Evolutionary conservation across 202 grass and related monocot genomes (phyloP).

Genomic region (Setaria italica): DNA sequence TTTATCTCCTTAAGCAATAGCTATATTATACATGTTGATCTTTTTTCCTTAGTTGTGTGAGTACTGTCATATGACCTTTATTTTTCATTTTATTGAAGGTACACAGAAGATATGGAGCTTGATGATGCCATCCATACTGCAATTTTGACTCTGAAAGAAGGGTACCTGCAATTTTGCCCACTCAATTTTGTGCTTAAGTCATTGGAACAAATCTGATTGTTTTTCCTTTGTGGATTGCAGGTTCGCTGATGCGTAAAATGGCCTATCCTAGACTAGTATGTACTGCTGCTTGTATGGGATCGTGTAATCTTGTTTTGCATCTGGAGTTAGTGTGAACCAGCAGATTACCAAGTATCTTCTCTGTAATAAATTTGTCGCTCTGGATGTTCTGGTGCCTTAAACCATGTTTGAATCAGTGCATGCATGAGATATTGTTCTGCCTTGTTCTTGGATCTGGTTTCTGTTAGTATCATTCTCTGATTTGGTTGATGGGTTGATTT

Average conservation of each 20-base stretch:
- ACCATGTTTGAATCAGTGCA: background rate
- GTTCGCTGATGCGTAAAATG: conserved; percentile 69
- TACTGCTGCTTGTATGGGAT: conserved; percentile 18
- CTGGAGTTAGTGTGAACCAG: conserved; percentile 43
- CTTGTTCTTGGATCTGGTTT: background rate
- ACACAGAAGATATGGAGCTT: conserved; percentile 98
- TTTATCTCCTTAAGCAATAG: background rate
- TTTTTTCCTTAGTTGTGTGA: background rate
- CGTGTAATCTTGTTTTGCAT: conserved; percentile 50
- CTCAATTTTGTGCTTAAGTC: background rate
- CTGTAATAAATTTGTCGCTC: conserved; percentile 62
- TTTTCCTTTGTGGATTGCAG: conserved; percentile 43
- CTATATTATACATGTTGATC: background rate
- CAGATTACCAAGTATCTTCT: conserved; percentile 42
- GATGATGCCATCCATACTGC: conserved; percentile 98
- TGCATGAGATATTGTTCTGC: background rate
- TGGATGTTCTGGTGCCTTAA: background rate
- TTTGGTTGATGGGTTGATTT: too few species aligned
- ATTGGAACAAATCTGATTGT: background rate
- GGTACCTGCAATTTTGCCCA: conserved; percentile 46
- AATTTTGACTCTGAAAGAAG: conserved; percentile 96
- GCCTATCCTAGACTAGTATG: background rate
- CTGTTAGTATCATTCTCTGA: background rate
- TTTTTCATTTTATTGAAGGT: conserved; percentile 60
- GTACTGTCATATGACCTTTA: conserved; percentile 30